Conservation (phyloP, 345 rosid genomes). For the Eucalyptus erythrocorys region DNA sequence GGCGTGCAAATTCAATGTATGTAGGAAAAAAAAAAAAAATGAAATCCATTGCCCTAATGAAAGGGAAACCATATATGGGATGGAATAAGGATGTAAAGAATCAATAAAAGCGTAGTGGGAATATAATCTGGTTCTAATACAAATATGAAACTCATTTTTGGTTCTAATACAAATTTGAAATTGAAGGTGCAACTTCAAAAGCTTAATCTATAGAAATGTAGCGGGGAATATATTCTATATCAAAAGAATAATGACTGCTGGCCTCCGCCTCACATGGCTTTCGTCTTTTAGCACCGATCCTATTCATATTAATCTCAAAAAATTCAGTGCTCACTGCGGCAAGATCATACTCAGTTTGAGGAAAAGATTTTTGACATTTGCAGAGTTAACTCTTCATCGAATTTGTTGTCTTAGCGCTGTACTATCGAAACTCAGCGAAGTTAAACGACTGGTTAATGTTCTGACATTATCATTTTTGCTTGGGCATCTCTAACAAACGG, state of each 20-base stretch:
- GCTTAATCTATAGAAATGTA: background rate
- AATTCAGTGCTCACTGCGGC: background rate
- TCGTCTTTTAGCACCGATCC: background rate
- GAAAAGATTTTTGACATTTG: background rate
- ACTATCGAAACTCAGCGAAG: background rate
- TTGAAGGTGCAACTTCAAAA: background rate
- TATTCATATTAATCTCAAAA: too few species aligned
- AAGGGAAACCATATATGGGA: background rate
- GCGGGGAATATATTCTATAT: background rate
- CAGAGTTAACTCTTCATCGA: background rate
- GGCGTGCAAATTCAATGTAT: background rate
- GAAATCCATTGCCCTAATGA: background rate
- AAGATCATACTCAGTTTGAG: background rate
- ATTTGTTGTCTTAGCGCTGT: background rate
- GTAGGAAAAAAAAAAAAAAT: background rate
- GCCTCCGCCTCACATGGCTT: background rate
- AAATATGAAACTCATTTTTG: background rate
- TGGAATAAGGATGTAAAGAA: background rate
- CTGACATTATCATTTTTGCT: background rate
- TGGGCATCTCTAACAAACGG: background rate
- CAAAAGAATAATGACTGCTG: background rate
- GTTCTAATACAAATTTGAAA: background rate
- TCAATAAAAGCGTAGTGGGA: background rate
- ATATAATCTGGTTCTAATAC: background rate
- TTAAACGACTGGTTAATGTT: background rate